Evolutionary conservation across 2,329 filamentous ascomycete genomes (phyloP).

Genomic region (Phaeoacremonium minimum): DNA sequence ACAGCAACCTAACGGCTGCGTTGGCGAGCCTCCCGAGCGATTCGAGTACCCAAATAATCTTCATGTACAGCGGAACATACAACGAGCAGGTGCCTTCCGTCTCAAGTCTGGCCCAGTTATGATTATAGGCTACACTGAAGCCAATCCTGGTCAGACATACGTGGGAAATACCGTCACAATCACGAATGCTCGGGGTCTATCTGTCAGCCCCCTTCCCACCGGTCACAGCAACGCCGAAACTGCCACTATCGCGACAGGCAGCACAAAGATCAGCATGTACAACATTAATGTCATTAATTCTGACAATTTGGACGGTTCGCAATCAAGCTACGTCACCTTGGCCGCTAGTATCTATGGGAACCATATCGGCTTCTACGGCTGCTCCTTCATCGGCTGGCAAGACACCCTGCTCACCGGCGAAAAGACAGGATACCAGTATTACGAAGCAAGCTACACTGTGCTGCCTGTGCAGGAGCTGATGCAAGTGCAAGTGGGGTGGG

Average conservation of each 20-base stretch:
- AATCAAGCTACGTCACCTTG: slow-evolving; percentile 29
- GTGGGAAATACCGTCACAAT: slow-evolving; percentile 49
- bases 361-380: slow-evolving; percentile 34
- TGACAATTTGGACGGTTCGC: slow-evolving; percentile 2
- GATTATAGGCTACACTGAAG: slow-evolving; percentile 43
- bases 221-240: slow-evolving; percentile 42
- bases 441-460: slow-evolving; percentile 31
- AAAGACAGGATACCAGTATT: slow-evolving; percentile 33
- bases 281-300: slow-evolving; percentile 44
- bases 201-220: slow-evolving; percentile 3
- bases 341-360: slow-evolving; percentile 31
- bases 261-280: slow-evolving; percentile 44
- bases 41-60: slow-evolving; percentile 24
- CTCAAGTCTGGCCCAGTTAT: slow-evolving; percentile 12
- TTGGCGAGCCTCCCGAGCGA: slow-evolving; percentile 16
- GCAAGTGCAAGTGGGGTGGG: no score
- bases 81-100: slow-evolving; percentile 15
- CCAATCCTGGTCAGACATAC: slow-evolving; percentile 37
- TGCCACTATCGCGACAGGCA: slow-evolving; percentile 31
- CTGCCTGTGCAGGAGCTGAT: no score
- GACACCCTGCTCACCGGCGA: slow-evolving; percentile 36
- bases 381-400: slow-evolving; percentile 34
- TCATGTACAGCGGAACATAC: slow-evolving; percentile 18
- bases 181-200: slow-evolving; percentile 31
- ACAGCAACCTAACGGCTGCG: slow-evolving; percentile 20